Conservation (phyloP, 768 basidiomycete species). For the Xanthoconium purpureum region DNA sequence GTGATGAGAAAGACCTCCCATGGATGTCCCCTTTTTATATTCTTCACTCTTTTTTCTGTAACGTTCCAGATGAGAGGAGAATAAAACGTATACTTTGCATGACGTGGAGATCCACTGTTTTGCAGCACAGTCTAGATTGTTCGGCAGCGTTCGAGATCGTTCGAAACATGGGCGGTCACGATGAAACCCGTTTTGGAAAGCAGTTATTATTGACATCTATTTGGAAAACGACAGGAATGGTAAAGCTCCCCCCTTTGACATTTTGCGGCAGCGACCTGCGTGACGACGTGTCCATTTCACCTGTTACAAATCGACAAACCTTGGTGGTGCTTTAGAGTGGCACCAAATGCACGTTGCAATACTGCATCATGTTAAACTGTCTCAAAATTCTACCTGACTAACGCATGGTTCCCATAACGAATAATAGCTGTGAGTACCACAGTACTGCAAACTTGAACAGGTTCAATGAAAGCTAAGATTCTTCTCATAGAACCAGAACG, state of each 20-base stretch:
- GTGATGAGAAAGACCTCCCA: background rate
- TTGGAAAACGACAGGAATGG: slow-evolving; percentile 2
- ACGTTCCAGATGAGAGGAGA: slow-evolving; percentile 2
- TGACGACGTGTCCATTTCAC: too few species aligned
- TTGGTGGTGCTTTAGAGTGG: too few species aligned
- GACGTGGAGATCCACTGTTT: background rate
- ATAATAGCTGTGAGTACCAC: too few species aligned
- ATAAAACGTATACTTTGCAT: background rate
- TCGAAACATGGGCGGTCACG: background rate
- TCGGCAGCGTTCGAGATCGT: slow-evolving; percentile 8
- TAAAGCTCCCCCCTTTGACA: too few species aligned
- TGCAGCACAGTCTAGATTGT: background rate
- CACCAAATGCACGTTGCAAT: too few species aligned
- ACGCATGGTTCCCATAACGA: too few species aligned
- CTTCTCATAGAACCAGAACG: too few species aligned
- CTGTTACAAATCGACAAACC: too few species aligned
- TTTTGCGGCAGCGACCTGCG: background rate
- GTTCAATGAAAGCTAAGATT: too few species aligned
- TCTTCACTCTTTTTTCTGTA: background rate
- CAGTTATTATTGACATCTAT: background rate
- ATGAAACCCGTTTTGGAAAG: slow-evolving; percentile 7
- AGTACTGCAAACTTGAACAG: too few species aligned
- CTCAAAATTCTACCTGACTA: too few species aligned
- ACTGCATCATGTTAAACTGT: too few species aligned
- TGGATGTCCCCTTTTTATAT: slow-evolving; percentile 5